phyloP scores from a whole-genome alignment of 768 basidiomycete genomes.

The Leccinellum luteum region DNA sequence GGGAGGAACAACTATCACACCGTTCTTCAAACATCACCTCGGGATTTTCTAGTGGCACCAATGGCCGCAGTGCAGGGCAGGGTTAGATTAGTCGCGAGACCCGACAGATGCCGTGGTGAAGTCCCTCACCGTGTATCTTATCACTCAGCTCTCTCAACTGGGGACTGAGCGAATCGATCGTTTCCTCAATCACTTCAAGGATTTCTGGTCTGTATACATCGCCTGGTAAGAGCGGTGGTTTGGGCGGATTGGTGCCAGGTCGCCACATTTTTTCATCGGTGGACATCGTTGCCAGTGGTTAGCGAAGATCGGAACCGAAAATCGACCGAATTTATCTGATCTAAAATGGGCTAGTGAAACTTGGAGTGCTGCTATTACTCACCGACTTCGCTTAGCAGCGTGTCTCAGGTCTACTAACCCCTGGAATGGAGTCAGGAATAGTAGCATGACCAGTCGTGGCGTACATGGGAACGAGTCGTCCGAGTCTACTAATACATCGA shows the following conservation, averaged over 20 bases:
- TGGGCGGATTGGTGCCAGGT: slow-evolving; percentile 27
- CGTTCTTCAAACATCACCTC: slow-evolving; percentile 54
- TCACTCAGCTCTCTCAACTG: slow-evolving; percentile 62
- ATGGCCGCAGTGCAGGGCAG: background rate
- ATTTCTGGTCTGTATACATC: slow-evolving; percentile 56
- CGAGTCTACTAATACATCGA: no score
- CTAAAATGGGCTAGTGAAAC: no score
- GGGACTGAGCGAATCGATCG: slow-evolving; percentile 38
- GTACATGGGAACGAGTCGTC: no score
- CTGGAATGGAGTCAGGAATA: no score
- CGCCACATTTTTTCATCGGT: slow-evolving; percentile 35
- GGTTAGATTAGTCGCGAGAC: background rate
- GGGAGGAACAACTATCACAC: no score
- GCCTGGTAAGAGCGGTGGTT: slow-evolving; percentile 15
- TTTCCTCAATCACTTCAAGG: slow-evolving; percentile 52
- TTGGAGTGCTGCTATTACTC: no score
- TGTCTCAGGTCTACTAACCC: no score
- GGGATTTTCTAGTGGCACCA: slow-evolving; percentile 51
- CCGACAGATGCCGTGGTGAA: background rate
- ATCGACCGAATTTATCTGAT: no score
- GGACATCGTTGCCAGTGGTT: background rate
- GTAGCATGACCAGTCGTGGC: no score
- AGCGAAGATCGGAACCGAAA: background rate
- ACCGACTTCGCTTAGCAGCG: no score
- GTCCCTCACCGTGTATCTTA: slow-evolving; percentile 60